phyloP scores from a whole-genome alignment of 2,329 filamentous ascomycete genomes.

The Atkinsonella hypoxylon region DNA sequence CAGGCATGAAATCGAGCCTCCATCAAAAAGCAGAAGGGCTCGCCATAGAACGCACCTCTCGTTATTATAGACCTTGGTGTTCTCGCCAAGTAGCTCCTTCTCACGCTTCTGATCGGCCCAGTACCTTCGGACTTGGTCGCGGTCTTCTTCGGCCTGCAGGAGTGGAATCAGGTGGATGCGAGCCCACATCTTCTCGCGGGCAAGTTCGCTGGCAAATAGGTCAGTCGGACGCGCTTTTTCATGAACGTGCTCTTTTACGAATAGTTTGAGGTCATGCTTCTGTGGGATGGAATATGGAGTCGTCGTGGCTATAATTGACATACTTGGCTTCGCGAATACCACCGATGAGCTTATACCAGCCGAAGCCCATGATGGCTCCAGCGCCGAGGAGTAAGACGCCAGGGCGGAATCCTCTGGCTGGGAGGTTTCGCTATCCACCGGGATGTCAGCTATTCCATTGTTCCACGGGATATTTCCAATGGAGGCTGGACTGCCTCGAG shows the following conservation, averaged over 20 bases:
- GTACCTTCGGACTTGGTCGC: conserved; percentile 81
- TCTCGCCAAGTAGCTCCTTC: conserved; percentile 77
- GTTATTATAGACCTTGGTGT: conserved; percentile 75
- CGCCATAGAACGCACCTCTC: conserved; percentile 55
- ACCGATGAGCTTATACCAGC: conserved; percentile 75
- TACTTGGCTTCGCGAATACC: conserved; percentile 90
- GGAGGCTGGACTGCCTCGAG: too few relatives aligned
- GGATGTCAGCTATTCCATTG: too few relatives aligned
- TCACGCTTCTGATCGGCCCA: conserved; percentile 80
- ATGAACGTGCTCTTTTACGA: too few relatives aligned
- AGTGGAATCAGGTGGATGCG: conserved; percentile 89
- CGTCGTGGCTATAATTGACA: conserved; percentile 19
- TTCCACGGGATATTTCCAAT: too few relatives aligned
- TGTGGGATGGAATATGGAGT: too few relatives aligned
- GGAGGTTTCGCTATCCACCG: conserved; percentile 66
- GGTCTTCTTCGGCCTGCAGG: conserved; percentile 92
- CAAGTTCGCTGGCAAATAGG: conserved; percentile 59
- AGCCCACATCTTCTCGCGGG: conserved; percentile 96
- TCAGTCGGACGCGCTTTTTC: not conserved
- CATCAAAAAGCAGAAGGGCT: not conserved
- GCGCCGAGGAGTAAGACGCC: conserved; percentile 65
- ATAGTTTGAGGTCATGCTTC: too few relatives aligned
- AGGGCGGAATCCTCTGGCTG: conserved; percentile 80
- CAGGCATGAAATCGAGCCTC: not conserved
- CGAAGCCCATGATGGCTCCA: conserved; percentile 71